Evolutionary conservation across 768 basidiomycete genomes (phyloP), one percentile per base, ranked within the genome.

Genomic region (Chalciporus pseudorubinellus): DNA sequence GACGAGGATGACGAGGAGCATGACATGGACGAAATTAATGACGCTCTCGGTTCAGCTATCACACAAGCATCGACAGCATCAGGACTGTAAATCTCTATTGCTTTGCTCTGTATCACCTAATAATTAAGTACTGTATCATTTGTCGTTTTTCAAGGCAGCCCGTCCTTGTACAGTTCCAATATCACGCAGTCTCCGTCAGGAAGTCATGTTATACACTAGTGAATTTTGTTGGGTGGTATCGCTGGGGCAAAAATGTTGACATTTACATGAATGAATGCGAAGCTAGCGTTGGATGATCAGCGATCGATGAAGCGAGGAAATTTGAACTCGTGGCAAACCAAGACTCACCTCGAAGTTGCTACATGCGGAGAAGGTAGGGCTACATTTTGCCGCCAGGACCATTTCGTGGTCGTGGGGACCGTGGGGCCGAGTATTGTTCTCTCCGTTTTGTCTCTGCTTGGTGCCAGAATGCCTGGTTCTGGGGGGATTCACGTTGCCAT

Each of bases 401-500:
- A 39, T 65, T 69, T 63, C 66, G 65, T 53, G 62, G 59, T 29
- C 59, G 60, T 24, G 69, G 70, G 4, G 73, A 70, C 47, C 70
- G 63, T 36, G 75, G 59, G 18, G 69, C 57, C 20, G 56, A 63
- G 62, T 80, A 87, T 45, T 75, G 72, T 59, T 74, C 67, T 62
- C 58, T 74, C 43, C 70, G 66, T 56, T 74, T 77, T 48, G 77
- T 74, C 53, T 79, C 78, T 50, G 76, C 78, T 46, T 80, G 76
- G 50, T 74, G 71, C 87, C 86, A 89, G 55, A 68, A 73, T 47
- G 79, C 77, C 64, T 84, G 77, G 56, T 70, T 80, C 66, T 85
- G 80, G 13, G 65, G 52, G n/a, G 81, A 78, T 67, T 85, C 82
- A 43, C 73, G 70, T 62, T 76, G 79, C 87, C 87, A 88, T 48